A percentile compares a stretch with the other conserved stretches of the same genome.
phyloP scores from a whole-genome alignment of 176 grass and related monocot genomes.

The Oryza officinalis region DNA sequence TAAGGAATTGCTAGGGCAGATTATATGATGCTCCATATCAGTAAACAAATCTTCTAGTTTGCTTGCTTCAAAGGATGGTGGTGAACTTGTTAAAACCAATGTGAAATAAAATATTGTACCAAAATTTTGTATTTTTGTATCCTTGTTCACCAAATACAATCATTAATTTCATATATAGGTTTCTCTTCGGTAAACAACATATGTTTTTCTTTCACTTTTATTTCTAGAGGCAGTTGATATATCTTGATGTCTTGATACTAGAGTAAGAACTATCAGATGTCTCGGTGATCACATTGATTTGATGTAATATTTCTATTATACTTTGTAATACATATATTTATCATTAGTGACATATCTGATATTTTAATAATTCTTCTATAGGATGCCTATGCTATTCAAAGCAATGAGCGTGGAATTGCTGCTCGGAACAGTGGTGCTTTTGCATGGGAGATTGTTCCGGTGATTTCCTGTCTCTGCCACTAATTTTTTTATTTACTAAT shows the following conservation, averaged over 20 bases:
- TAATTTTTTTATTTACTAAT: not conserved
- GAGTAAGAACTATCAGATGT: not conserved
- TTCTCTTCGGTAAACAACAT: not conserved
- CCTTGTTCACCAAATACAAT: not conserved
- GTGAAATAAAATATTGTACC: no score
- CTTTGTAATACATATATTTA: not conserved
- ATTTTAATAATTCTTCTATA: conserved; percentile 39
- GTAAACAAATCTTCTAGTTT: conserved; percentile 1
- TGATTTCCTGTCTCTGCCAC: conserved; percentile 39
- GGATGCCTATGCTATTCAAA: conserved; percentile 93
- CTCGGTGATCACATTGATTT: not conserved
- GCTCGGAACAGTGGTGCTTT: conserved; percentile 84
- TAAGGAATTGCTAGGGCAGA: not conserved
- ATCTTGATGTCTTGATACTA: not conserved
- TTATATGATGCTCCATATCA: not conserved
- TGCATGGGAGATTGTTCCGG: conserved; percentile 87
- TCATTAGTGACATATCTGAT: conserved; percentile 9
- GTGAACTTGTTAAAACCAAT: not conserved
- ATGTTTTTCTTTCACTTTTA: not conserved
- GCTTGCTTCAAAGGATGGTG: conserved; percentile 13
- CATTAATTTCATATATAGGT: not conserved
- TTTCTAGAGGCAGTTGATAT: not conserved
- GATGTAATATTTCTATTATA: conserved; percentile 12
- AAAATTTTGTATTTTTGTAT: not conserved
- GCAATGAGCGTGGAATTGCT: conserved; percentile 92